These are phyloP conservation scores for Citrus inodora DNA, from an alignment of 345 rosid species.

Conservation along the genomic window DNA sequence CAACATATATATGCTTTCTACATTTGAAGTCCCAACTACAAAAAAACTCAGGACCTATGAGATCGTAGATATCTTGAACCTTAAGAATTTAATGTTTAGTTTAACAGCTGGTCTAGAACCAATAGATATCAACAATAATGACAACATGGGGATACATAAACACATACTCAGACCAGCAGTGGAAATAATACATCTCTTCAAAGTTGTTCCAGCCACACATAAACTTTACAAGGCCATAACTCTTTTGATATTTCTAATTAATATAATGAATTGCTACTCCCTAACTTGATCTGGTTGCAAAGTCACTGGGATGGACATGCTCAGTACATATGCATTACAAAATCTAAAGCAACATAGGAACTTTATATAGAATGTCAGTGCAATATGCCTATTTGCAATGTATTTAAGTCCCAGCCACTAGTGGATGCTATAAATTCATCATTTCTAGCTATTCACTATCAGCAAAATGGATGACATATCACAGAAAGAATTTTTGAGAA, in stretches of 20 bases:
- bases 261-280: neutral
- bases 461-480: neutral
- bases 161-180: neutral
- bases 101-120: neutral
- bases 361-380: neutral
- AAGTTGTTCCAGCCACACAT: neutral
- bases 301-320: neutral
- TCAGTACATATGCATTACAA: neutral
- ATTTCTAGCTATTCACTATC: neutral
- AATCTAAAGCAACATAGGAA: neutral
- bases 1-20: neutral
- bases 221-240: neutral
- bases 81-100: neutral
- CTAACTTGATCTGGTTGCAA: neutral
- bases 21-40: neutral
- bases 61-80: neutral
- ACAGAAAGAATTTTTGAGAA: neutral
- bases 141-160: conserved; percentile 20
- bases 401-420: neutral
- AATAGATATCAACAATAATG: conserved; percentile 34
- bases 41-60: neutral
- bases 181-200: neutral
- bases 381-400: neutral
- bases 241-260: neutral
- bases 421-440: neutral